Conservation (phyloP, 2,329 filamentous ascomycete genomes). For the Penicillium sp. region DNA sequence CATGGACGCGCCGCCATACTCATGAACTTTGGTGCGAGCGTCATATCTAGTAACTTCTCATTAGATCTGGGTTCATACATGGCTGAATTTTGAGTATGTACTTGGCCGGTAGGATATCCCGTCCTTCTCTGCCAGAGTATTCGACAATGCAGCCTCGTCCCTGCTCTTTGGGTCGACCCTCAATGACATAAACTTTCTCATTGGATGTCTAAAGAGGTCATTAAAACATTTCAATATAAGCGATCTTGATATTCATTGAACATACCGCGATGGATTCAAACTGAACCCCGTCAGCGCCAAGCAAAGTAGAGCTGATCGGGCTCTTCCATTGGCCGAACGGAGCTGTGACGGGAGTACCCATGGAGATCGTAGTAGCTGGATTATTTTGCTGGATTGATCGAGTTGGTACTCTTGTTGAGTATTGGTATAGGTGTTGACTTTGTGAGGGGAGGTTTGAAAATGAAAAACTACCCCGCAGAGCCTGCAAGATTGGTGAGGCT, state of each 20-base stretch:
- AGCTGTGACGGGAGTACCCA: conserved; percentile 8
- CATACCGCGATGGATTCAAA: conserved; percentile 12
- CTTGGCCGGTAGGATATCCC: conserved; percentile 26
- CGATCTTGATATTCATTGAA: conserved; percentile 2
- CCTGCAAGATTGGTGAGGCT: not conserved
- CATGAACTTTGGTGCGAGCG: conserved; percentile 48
- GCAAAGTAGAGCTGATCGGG: conserved; percentile 28
- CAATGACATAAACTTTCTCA: conserved; percentile 30
- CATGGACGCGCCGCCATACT: conserved; percentile 51
- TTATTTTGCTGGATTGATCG: not conserved
- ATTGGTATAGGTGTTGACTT: not conserved
- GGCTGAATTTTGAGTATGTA: conserved; percentile 36
- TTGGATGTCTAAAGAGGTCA: conserved; percentile 1
- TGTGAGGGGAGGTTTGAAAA: not conserved
- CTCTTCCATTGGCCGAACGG: conserved; percentile 38
- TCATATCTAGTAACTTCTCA: conserved; percentile 36
- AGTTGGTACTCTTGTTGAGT: not conserved
- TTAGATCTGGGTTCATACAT: not conserved
- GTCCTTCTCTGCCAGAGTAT: conserved; percentile 4
- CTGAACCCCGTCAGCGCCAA: conserved; percentile 22
- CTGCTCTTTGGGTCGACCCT: conserved; percentile 32
- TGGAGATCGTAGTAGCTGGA: not conserved
- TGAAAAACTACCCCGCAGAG: not conserved
- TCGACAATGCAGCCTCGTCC: conserved; percentile 48
- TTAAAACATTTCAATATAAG: not conserved